Conservation (phyloP, 129 eudicot species). For the Flaveria ramosissima region DNA sequence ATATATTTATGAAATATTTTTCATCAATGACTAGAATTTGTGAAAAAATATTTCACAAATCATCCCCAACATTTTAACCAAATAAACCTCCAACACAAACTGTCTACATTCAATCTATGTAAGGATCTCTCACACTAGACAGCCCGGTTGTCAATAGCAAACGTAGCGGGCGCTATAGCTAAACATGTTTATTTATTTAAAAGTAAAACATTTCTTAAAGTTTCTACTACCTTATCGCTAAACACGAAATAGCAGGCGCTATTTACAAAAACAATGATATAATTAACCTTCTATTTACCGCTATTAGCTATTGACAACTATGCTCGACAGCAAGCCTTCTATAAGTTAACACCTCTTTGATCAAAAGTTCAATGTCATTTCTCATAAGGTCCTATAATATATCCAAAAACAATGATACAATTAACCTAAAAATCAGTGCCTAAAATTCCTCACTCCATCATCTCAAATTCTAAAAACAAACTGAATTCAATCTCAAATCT, state of each 20-base stretch:
- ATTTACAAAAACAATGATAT: no score
- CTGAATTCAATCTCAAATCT: conserved; percentile 17
- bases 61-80: background rate
- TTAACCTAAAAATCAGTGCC: conserved; percentile 1
- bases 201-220: no score
- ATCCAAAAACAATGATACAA: background rate
- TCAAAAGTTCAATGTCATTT: no score
- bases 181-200: no score
- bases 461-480: background rate
- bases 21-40: background rate
- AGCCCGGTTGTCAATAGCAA: no score
- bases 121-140: conserved; percentile 10
- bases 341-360: conserved; percentile 4
- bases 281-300: no score
- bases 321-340: background rate
- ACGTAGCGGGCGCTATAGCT: no score
- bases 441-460: background rate
- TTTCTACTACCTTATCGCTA: no score
- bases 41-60: conserved; percentile 16
- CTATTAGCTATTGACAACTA: no score
- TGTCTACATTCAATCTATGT: background rate
- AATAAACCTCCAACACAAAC: conserved; percentile 1
- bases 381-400: no score
- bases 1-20: background rate
- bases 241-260: no score